phyloP scores from a whole-genome alignment of 192 early-diverging fungal genomes.

The Podila clonocystis region DNA sequence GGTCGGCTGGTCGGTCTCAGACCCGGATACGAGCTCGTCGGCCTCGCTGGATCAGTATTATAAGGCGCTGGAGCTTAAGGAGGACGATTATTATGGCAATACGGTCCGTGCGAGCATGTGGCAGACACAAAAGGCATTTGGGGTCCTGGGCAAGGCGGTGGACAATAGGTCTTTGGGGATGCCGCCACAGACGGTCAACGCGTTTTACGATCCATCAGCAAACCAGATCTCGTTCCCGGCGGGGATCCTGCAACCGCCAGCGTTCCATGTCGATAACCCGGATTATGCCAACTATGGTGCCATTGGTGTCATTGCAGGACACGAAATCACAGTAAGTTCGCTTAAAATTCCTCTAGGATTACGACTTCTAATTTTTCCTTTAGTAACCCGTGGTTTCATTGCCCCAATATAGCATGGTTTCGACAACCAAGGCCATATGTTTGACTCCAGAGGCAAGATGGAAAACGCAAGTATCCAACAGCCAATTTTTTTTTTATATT shows the following conservation, averaged over 20 bases:
- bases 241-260: conserved; percentile 68
- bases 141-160: conserved; percentile 36
- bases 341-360: not conserved
- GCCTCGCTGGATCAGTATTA: conserved; percentile 60
- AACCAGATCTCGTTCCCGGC: conserved; percentile 64
- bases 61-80: conserved; percentile 51
- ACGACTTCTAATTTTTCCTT: conserved; percentile 27
- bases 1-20: conserved; percentile 68
- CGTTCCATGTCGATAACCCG: conserved; percentile 64
- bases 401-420: conserved; percentile 51
- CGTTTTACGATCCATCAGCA: conserved; percentile 56
- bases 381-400: too few relatives aligned
- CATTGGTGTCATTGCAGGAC: conserved; percentile 75
- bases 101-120: conserved; percentile 51
- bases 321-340: conserved; percentile 68
- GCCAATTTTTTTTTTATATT: conserved; percentile 35
- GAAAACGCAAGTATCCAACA: conserved; percentile 44
- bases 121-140: conserved; percentile 30
- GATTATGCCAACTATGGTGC: conserved; percentile 72
- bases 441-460: conserved; percentile 22
- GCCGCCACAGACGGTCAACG: conserved; percentile 64
- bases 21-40: conserved; percentile 58
- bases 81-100: conserved; percentile 66
- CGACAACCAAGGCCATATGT: conserved; percentile 56
- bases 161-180: conserved; percentile 58